Conservation (phyloP, 2,329 filamentous ascomycete genomes). For the Xylaria multiplex region DNA sequence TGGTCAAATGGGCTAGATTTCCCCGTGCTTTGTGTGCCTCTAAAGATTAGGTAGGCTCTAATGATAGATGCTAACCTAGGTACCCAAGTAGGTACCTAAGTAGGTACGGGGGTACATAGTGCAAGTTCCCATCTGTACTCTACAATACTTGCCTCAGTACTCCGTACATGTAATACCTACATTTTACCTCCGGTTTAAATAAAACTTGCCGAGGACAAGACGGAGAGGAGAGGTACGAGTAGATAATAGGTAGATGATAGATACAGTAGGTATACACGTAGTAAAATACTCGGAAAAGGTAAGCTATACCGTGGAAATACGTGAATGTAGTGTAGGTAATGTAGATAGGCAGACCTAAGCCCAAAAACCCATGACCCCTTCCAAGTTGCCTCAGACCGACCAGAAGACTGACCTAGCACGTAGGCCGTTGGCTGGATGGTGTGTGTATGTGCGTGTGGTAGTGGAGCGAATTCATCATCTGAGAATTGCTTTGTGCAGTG, state of each 20-base stretch:
- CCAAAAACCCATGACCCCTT: slow-evolving; percentile 11
- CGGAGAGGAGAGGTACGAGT: too few relatives aligned
- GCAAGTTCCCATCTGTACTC: too few relatives aligned
- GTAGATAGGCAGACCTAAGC: background rate
- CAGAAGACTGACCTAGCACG: slow-evolving; percentile 22
- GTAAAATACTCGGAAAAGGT: too few relatives aligned
- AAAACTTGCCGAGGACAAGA: too few relatives aligned
- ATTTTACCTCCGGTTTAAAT: too few relatives aligned
- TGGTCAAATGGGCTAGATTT: slow-evolving; percentile 32
- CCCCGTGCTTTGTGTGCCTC: slow-evolving; percentile 38
- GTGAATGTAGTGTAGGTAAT: background rate
- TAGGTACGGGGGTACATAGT: too few relatives aligned
- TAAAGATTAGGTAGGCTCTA: slow-evolving; percentile 28
- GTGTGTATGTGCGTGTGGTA: slow-evolving; percentile 24
- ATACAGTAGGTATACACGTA: too few relatives aligned
- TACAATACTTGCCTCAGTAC: too few relatives aligned
- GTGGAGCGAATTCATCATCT: slow-evolving; percentile 39
- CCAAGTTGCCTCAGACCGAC: slow-evolving; percentile 15
- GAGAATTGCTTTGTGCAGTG: slow-evolving; percentile 33
- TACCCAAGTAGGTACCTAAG: too few relatives aligned
- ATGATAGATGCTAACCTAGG: background rate
- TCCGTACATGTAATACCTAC: too few relatives aligned
- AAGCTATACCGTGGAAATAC: too few relatives aligned
- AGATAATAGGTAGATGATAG: too few relatives aligned
- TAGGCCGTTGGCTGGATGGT: slow-evolving; percentile 29